phyloP scores from a whole-genome alignment of 73 alveolate species.

The Tetrahymena thermophila region DNA sequence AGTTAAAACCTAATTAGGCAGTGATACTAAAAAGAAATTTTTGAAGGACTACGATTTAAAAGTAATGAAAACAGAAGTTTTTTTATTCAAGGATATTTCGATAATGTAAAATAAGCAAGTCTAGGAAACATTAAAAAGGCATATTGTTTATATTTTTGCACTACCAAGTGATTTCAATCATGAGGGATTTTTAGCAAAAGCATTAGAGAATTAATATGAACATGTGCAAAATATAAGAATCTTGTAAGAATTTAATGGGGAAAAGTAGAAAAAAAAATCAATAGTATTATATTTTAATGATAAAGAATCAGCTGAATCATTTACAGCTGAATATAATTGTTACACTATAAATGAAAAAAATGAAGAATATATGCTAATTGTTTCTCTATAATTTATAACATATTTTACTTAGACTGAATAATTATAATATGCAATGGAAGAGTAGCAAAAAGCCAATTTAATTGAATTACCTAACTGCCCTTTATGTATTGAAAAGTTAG shows the following conservation, averaged over 20 bases:
- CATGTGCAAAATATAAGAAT: not conserved
- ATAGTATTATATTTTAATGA: not conserved
- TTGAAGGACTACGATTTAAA: not conserved
- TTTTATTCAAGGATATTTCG: not conserved
- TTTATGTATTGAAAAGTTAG: not conserved
- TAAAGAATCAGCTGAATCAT: not conserved
- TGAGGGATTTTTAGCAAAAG: not conserved
- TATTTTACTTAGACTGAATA: not conserved
- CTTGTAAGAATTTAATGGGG: not conserved
- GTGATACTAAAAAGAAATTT: not conserved
- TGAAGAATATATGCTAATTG: not conserved
- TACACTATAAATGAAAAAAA: not conserved
- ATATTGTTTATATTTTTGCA: not conserved
- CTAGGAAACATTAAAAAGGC: not conserved
- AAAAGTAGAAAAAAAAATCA: not conserved
- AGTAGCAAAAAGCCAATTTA: not conserved
- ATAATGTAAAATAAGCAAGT: not conserved
- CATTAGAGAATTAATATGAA: not conserved
- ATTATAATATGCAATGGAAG: not conserved
- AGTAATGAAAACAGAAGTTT: not conserved
- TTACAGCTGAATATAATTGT: not conserved
- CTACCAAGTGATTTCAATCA: not conserved
- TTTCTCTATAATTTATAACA: not conserved
- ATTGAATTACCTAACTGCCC: not conserved
- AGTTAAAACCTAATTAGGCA: not conserved